Evolutionary conservation across 208 protist genomes (phyloP), one percentile per base, ranked within the genome.

Genomic region (Vickermania spadyakhi): DNA sequence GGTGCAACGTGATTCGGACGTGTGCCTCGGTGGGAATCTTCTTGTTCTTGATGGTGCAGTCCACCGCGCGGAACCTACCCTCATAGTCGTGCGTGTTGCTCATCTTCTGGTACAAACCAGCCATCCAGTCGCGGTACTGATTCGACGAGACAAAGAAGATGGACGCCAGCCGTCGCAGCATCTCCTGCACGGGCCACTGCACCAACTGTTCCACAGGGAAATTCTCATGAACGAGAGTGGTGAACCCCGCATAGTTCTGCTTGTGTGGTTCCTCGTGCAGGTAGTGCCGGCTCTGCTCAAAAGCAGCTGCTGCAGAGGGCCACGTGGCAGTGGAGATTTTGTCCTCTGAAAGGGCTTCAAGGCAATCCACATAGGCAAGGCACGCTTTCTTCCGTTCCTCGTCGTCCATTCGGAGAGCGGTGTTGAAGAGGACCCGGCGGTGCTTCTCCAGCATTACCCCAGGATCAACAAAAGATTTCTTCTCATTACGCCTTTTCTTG

Each of bases 71-170:
- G 52, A 89, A 86, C 13, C 82, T 67, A 11, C 73, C 75, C 57
- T 89, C 75, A 56, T 89, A 86, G 64, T 84, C 77, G 56, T 78
- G 73, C n/a, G 73, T 67, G 58, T 70, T 66, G 4, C 70, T 66
- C 18, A 84, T 60, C 54, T 45, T 28, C 27, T 75, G 73, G 60
- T 79, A 75, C 60, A 73, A 52, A 29, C 59, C 74, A 2, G 69
- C 60, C 21, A 89, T 71, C 66, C 72, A 66, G 51, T 75, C 65
- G 56, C 76, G 72, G 54, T 76, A 75, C 28, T 81, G 58, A 18
- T 59, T 27, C 2, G 57, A 52, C 0, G 70, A 67, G 5, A 86
- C 69, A 14, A 62, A 55, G 55, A 82, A 86, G 13, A 89, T 66
- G 18, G 61, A 50, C 4, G 73, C 60, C 27, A 89, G 73, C 52